Percentiles rank a stretch among this genome's conserved stretches.
phyloP scores from a whole-genome alignment of 352 stramenopile species.

The Phytophthora pseudosyringae region DNA sequence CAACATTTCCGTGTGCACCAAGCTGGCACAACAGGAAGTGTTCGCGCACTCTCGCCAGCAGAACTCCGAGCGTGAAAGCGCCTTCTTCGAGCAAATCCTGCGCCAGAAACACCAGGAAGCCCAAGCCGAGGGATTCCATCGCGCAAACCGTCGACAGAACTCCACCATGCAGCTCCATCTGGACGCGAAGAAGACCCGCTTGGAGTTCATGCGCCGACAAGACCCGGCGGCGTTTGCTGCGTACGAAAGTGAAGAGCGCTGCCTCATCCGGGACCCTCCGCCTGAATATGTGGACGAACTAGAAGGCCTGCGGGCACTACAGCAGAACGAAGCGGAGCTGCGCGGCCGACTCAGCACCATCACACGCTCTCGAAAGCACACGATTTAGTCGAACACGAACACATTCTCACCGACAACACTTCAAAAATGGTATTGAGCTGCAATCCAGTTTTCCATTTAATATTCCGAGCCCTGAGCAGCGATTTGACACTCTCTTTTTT shows the following conservation, averaged over 20 bases:
- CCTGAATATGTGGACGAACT: constrained; percentile 56
- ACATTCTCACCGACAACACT: too few species aligned
- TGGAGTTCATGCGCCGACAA: constrained; percentile 73
- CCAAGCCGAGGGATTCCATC: constrained; percentile 64
- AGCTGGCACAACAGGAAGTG: constrained; percentile 65
- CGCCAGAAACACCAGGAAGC: constrained; percentile 74
- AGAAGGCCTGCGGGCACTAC: constrained; percentile 42
- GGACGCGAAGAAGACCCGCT: constrained; percentile 72
- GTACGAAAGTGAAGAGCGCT: constrained; percentile 53
- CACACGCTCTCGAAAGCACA: constrained; percentile 26
- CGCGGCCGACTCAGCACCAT: constrained; percentile 63
- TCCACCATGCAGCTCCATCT: constrained; percentile 81
- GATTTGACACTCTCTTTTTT: too few species aligned
- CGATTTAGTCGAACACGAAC: not conserved
- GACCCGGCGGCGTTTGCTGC: constrained; percentile 60
- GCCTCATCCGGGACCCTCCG: constrained; percentile 54
- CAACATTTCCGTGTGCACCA: constrained; percentile 70
- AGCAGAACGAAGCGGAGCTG: constrained; percentile 65
- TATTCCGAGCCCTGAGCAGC: too few species aligned
- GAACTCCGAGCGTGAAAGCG: constrained; percentile 33
- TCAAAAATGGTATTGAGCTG: too few species aligned
- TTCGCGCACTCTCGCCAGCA: constrained; percentile 29
- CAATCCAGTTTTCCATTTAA: too few species aligned
- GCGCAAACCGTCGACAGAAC: constrained; percentile 61
- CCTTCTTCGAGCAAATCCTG: constrained; percentile 63